Base-by-base conservation (phyloP, 1,284 basidiomycete genomes). In the Pholiota adiposa region DNA sequence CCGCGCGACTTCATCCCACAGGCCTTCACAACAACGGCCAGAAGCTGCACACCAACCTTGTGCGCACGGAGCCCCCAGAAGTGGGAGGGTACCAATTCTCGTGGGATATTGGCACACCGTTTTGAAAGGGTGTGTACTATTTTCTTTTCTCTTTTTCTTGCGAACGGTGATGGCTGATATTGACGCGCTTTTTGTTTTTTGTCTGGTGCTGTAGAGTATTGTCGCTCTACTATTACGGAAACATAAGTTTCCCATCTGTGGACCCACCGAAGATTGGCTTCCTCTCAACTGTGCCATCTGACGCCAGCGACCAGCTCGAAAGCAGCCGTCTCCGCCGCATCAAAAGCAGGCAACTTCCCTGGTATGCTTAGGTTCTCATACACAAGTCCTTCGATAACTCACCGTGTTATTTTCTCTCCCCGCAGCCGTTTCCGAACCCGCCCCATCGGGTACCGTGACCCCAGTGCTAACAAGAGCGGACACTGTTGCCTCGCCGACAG, bases 251-350 rank as follows among this genome's bases (percentile, higher is more conserved):
- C 62, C 88, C 88, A 1, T 85, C 83, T 0, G 72, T 75, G 52
- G 88, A 90, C 68, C 83, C 83, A 1, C 86, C 89, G 0, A 82
- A 83, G n/a, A 83, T 92, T 55, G 89, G 89, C 9, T 81, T 92
- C 59, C 67, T 88, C 41, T 90, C 88, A 9, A 88, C 85, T 0
- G 86, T 91, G 2, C 85, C 87, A 0, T 36, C 63, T 14, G 78
- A 88, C 64, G 86, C 85, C 3, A 69, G 61, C 29, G 70, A 73
- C 2, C 67, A 71, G 50, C 70, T 86, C n/a, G 48, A 66, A 70
- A 56, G 67, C 71, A 4, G 82, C 80, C 0, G 76, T 84, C 1
- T 55, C 65, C 2, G 65, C 70, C 14, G 85, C 84, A 0, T 58
- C 63, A 11, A 63, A 59, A 4, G 58, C 68, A 51, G 62, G 70